Evolutionary conservation across 2,329 filamentous ascomycete species (phyloP), one percentile per base, ranked within the genome.

Genomic region (Xylariaceae sp.): DNA sequence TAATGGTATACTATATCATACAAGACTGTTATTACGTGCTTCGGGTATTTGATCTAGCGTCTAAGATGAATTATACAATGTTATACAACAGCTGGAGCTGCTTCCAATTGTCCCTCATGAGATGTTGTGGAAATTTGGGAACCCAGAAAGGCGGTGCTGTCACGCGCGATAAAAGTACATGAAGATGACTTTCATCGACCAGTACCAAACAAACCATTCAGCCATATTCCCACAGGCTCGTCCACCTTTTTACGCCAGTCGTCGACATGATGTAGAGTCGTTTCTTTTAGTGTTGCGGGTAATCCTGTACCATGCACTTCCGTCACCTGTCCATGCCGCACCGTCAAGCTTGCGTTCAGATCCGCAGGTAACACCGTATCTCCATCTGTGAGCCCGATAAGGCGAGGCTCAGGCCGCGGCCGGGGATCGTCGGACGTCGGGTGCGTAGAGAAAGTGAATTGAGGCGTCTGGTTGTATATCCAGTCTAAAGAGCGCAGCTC

Each of bases 381-480:
- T n/a, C 6, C 30, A n/a, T 32, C 30, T 32, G 13, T n/a, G 30
- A 17, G 16, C 30, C 13, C 64, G 11, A 65, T 57, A 1, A 78
- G 13, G 12, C 48, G 43, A 15, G 43, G 26, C 16, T 45, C 53
- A 1, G 79, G 78, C 30, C 79, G 68, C 44, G 73, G 64, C 42
- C 81, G 66, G 42, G 78, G 68, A 64, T 85, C 72, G 32, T 79
- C 69, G 48, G 79, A 69, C 47, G 73, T 74, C 29, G 83, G 65
- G 60, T 76, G 67, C 3, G 76, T 81, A 3, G 78, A 80, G 51
- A 91, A 81, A 7, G 76, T 80, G 61, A 95, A 96, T 41, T 83
- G 83, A 1, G 90, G 90, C 2, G 90, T 95, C 65, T 95, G 89
- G 2, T 78, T 78, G 64, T 85, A 95, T 43, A 85, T 84, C 89